Conservation (phyloP, 2,329 filamentous ascomycete species). For the Lasiodiplodia hormozganensis region DNA sequence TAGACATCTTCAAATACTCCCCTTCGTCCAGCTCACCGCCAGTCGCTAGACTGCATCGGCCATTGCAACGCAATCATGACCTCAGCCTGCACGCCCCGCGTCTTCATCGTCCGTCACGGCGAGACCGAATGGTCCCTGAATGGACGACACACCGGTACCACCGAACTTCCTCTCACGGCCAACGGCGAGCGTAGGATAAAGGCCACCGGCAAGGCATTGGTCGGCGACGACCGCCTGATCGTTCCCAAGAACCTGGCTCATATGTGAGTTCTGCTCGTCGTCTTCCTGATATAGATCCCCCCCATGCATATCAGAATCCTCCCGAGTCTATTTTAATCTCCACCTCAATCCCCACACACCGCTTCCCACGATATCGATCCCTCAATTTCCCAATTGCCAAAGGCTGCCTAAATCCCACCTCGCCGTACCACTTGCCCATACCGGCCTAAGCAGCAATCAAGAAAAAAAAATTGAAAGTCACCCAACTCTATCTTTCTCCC, state of each 20-base stretch:
- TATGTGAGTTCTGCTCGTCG: conserved; percentile 62
- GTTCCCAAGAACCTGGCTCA: conserved; percentile 82
- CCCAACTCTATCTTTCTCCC: neutral
- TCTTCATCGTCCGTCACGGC: conserved; percentile 75
- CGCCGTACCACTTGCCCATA: neutral
- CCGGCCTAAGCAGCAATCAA: neutral
- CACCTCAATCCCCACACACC: neutral
- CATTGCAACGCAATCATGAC: neutral
- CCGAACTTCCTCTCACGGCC: conserved; percentile 84
- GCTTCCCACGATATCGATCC: neutral
- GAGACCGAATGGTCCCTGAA: conserved; percentile 95
- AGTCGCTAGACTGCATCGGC: too few species aligned
- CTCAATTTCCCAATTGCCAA: neutral
- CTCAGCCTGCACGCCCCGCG: conserved; percentile 52
- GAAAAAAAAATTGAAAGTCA: neutral
- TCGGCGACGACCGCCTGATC: conserved; percentile 84
- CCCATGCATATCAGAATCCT: neutral
- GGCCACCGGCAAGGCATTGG: conserved; percentile 78
- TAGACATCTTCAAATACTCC: neutral
- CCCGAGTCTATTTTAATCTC: conserved; percentile 2
- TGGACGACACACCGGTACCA: conserved; percentile 76
- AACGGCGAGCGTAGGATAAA: conserved; percentile 68
- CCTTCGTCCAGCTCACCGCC: neutral
- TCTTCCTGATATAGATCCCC: neutral
- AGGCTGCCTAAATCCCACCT: neutral